phyloP scores from a whole-genome alignment of 768 basidiomycete species.

The Termitomyces sp. region DNA sequence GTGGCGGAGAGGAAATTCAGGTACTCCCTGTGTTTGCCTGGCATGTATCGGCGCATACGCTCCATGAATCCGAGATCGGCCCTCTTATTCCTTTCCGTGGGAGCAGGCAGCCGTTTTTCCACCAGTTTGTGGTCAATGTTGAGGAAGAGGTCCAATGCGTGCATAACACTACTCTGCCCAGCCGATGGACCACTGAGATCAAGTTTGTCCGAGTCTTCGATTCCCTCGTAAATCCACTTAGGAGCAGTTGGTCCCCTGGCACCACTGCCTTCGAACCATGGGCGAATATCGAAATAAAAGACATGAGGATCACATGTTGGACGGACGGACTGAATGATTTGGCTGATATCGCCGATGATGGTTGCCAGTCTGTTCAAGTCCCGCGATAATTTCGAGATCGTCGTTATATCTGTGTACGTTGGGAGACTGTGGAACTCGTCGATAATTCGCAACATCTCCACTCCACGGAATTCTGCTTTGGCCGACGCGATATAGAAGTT shows the following conservation, averaged over 20 bases:
- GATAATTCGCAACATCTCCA: conserved; percentile 82
- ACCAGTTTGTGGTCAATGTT: conserved; percentile 86
- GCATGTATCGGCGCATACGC: conserved; percentile 94
- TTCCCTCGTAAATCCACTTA: conserved; percentile 78
- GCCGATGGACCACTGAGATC: conserved; percentile 87
- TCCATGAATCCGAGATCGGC: conserved; percentile 83
- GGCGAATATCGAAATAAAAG: conserved; percentile 88
- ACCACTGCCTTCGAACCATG: conserved; percentile 89
- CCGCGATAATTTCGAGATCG: conserved; percentile 61
- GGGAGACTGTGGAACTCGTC: conserved; percentile 80
- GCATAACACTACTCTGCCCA: conserved; percentile 91
- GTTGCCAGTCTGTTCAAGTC: conserved; percentile 65
- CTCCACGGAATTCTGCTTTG: conserved; percentile 78
- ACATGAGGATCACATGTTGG: conserved; percentile 73
- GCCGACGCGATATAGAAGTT: conserved; percentile 88
- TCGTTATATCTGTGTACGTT: conserved; percentile 56
- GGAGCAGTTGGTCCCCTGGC: conserved; percentile 44
- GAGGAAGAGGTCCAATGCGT: conserved; percentile 78
- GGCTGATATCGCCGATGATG: conserved; percentile 71
- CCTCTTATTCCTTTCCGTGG: conserved; percentile 60
- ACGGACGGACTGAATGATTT: conserved; percentile 64
- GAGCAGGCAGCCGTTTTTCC: conserved; percentile 59
- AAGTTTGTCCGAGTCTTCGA: conserved; percentile 49
- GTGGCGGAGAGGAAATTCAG: conserved; percentile 59
- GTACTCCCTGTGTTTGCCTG: conserved; percentile 84